Evolutionary conservation across 2,329 filamentous ascomycete genomes (phyloP).

Genomic region (Stylonectria norvegica): DNA sequence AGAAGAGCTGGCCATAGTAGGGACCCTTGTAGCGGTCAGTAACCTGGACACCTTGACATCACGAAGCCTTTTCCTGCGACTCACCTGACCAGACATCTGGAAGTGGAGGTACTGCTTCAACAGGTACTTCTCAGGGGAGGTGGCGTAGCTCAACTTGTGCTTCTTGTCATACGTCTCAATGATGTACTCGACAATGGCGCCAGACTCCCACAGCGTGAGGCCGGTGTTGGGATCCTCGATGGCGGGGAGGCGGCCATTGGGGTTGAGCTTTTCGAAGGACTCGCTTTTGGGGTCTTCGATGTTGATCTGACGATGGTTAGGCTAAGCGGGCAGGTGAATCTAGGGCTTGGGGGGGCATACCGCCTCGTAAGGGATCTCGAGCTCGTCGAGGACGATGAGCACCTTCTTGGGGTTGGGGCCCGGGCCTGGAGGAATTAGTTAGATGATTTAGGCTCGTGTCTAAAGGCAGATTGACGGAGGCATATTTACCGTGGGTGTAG

Average conservation of each 20-base stretch:
- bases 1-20: conserved; percentile 34
- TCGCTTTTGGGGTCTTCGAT: conserved; percentile 25
- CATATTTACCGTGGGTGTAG: conserved; percentile 12
- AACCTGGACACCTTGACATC: neutral
- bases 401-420: conserved; percentile 34
- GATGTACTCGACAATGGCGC: conserved; percentile 28
- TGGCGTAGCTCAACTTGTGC: conserved; percentile 25
- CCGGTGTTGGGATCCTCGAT: conserved; percentile 34
- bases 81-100: conserved; percentile 37
- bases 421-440: conserved; percentile 8
- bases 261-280: conserved; percentile 28
- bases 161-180: conserved; percentile 27
- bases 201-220: conserved; percentile 32
- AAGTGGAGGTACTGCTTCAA: conserved; percentile 37
- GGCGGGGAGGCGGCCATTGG: conserved; percentile 33
- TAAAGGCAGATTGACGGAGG: neutral
- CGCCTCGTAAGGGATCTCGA: conserved; percentile 33
- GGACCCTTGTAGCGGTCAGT: conserved; percentile 26
- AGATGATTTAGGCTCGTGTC: neutral
- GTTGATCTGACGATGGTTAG: conserved; percentile 11
- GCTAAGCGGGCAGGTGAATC: neutral
- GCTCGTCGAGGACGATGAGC: conserved; percentile 35
- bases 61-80: neutral
- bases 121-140: conserved; percentile 27
- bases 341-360: conserved; percentile 4